Base-by-base conservation (phyloP, 306 rosid species). In the Cucumis melo region DNA sequence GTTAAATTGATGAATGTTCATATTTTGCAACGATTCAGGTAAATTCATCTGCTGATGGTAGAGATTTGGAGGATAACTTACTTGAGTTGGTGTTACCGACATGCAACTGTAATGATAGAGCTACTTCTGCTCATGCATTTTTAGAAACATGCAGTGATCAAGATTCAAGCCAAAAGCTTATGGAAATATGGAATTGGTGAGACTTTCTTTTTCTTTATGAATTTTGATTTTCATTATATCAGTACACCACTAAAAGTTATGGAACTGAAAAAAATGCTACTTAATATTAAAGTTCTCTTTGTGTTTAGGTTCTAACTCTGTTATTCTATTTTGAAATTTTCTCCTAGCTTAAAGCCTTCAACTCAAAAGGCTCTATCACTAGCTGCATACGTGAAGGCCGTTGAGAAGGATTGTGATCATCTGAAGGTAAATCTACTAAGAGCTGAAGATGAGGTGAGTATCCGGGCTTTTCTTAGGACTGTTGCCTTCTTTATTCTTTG, bases 381-480 rank as follows among this genome's bases (percentile, higher is more conserved):
- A 67, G 87, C 84, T 85, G 89, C 92, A 34, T 84, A 87, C 75
- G 78, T 84, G 77, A 92, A 87, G 83, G 76, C 85, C 17, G 92
- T 89, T 58, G 88, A 88, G 85, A 90, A 87, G 50, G 98, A 88
- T 75, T 92, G 91, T 84, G 96, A 95, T 73, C 89, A 89, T 75
- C 82, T 92, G 56, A 87, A 81, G 83, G 82, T 79, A 66, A 95
- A 95, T 87, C 99, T 95, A 79, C 67, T 63, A 81, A 90, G 81
- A 77, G 99, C 99, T 44, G 98, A 95, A 85, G 98, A 88, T 73
- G 98, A 95, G 97, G 99, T 95, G 79, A 80, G 82, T 0, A 0
- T 21, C 24, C 29, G 51, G 54, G 36, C 54, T 21, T 55, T 36
- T 14, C 21, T 27, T 38, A 0, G 67, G 39, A 39, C 9, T 39